Conservation (phyloP, 257 asterid species). For the Paraleonurus japonicus region DNA sequence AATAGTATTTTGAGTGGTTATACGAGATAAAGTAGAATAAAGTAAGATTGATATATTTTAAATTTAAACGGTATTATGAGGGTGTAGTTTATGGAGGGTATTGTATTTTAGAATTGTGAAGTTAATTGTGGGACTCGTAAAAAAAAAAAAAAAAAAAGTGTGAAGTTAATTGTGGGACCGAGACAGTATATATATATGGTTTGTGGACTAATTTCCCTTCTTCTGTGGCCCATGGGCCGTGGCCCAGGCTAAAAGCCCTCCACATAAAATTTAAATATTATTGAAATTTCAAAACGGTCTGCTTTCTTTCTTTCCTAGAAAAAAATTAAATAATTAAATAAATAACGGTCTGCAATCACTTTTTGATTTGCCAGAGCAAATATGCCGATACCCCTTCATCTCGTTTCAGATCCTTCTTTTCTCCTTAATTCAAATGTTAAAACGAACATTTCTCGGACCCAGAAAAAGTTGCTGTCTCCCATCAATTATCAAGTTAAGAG, state of each 20-base stretch:
- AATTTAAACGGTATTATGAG: too few relatives aligned
- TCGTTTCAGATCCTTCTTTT: constrained; percentile 20
- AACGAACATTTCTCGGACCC: not conserved
- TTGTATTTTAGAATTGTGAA: too few relatives aligned
- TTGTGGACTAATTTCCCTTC: not conserved
- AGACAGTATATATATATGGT: too few relatives aligned
- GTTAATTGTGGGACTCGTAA: too few relatives aligned
- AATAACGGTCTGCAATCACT: constrained; percentile 34
- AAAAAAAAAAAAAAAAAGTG: too few relatives aligned
- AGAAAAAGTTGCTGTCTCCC: not conserved
- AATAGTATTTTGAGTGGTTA: too few relatives aligned
- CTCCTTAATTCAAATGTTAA: constrained; percentile 11
- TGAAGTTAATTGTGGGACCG: too few relatives aligned
- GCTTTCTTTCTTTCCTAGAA: too few relatives aligned
- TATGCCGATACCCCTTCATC: constrained; percentile 21
- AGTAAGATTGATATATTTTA: too few relatives aligned
- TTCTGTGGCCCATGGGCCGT: constrained; percentile 17
- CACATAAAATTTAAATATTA: not conserved
- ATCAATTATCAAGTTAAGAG: constrained; percentile 11
- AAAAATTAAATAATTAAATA: too few relatives aligned
- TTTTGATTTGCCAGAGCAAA: constrained; percentile 10
- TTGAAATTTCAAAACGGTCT: not conserved
- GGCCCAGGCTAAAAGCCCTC: not conserved
- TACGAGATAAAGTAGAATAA: too few relatives aligned
- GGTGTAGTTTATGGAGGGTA: too few relatives aligned